A percentile compares a stretch with the other conserved stretches of the same genome.
phyloP scores from a whole-genome alignment of 2,329 filamentous ascomycete genomes.

The Aspergillus pseudoviridinutans region DNA sequence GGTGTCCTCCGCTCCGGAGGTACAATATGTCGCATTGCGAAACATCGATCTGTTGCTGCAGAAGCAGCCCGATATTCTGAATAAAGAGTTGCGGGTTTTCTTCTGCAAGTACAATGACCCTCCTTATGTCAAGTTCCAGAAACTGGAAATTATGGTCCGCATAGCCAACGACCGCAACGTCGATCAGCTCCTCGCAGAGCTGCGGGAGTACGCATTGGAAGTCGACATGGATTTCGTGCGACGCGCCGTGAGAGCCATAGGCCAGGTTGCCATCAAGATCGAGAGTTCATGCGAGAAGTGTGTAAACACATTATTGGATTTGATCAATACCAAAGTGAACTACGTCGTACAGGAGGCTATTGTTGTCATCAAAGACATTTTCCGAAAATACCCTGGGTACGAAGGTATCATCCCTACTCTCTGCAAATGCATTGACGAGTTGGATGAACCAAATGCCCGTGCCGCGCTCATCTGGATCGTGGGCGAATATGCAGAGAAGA shows the following conservation, averaged over 20 bases:
- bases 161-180: slow-evolving; percentile 98
- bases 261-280: slow-evolving; percentile 98
- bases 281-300: slow-evolving; percentile 93
- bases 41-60: slow-evolving; percentile 96
- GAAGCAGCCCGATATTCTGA: slow-evolving; percentile 92
- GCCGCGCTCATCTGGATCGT: slow-evolving; percentile 97
- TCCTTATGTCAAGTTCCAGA: slow-evolving; percentile 94
- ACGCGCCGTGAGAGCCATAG: slow-evolving; percentile 90
- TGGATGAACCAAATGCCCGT: slow-evolving; percentile 89
- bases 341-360: slow-evolving; percentile 98
- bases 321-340: slow-evolving; percentile 97
- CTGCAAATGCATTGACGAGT: slow-evolving; percentile 92
- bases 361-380: slow-evolving; percentile 98
- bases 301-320: slow-evolving; percentile 85
- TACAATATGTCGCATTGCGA: slow-evolving; percentile 92
- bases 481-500: slow-evolving; percentile 98
- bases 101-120: slow-evolving; percentile 99
- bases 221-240: slow-evolving; percentile 99
- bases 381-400: slow-evolving; percentile 95
- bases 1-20: slow-evolving; percentile 90
- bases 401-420: slow-evolving; percentile 96
- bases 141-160: slow-evolving; percentile 98
- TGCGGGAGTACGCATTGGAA: slow-evolving; percentile 97
- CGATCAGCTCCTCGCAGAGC: slow-evolving; percentile 85
- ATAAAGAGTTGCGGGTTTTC: slow-evolving; percentile 95